A percentile compares a stretch with the other conserved stretches of the same genome.
Evolutionary conservation across 768 basidiomycete genomes (phyloP).

Genomic region (Serendipita indica): DNA sequence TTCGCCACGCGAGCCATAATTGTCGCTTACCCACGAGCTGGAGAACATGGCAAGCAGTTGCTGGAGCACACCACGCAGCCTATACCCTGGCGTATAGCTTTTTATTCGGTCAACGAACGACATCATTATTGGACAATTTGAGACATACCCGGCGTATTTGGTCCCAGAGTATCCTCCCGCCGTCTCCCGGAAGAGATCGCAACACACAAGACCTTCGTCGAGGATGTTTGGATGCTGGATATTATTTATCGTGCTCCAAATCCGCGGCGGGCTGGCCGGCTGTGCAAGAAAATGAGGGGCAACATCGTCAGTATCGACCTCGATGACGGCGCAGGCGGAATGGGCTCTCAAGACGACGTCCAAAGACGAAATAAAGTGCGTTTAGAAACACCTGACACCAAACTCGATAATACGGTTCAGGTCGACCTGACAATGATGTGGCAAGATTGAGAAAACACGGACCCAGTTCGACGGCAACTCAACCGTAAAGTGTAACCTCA

Average conservation of each 20-base stretch:
- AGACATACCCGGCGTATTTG: background rate
- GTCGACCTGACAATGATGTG: too few relatives aligned
- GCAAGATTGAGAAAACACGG: too few relatives aligned
- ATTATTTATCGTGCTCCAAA: background rate
- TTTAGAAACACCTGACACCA: too few relatives aligned
- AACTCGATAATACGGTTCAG: too few relatives aligned
- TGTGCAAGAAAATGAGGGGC: background rate
- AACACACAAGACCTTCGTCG: background rate
- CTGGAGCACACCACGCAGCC: background rate
- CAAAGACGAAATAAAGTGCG: background rate
- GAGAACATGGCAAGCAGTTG: background rate
- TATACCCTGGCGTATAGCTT: background rate
- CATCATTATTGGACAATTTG: background rate
- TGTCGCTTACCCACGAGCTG: background rate
- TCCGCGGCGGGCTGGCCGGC: background rate
- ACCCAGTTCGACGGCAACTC: constrained; percentile 8
- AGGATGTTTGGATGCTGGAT: background rate
- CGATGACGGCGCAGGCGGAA: background rate
- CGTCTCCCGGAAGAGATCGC: background rate
- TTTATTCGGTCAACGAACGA: background rate
- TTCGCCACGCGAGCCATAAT: background rate
- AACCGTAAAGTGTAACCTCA: background rate
- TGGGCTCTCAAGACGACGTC: background rate
- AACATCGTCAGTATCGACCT: background rate
- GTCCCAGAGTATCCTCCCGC: background rate